Percentiles rank a stretch among this genome's conserved stretches.
phyloP scores from a whole-genome alignment of 805 yeast species.

The Lachancea nothofagi region DNA sequence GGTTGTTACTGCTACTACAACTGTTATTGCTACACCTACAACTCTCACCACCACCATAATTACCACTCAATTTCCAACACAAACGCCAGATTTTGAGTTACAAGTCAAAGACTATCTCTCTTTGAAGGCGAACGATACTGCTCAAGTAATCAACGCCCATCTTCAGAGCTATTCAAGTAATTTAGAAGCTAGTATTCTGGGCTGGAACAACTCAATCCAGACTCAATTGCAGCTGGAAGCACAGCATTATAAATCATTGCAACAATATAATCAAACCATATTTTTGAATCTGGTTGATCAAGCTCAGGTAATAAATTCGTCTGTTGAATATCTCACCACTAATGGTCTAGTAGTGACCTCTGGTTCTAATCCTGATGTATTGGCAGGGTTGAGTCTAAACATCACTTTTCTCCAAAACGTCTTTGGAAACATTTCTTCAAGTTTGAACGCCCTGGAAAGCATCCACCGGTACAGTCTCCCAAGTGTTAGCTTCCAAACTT shows the following conservation, averaged over 20 bases:
- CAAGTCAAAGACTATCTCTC: background rate
- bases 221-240: background rate
- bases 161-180: conserved; percentile 6
- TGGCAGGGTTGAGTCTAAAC: conserved; percentile 11
- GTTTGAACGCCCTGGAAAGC: background rate
- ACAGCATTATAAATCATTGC: conserved; percentile 5
- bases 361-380: background rate
- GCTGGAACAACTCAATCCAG: conserved; percentile 6
- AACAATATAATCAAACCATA: conserved; percentile 12
- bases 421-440: conserved; percentile 11
- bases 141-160: background rate
- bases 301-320: conserved; percentile 14
- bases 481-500: background rate
- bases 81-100: background rate
- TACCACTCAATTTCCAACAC: conserved; percentile 6
- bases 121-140: conserved; percentile 7
- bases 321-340: conserved; percentile 11
- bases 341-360: conserved; percentile 12
- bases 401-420: conserved; percentile 13
- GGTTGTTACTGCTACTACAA: background rate
- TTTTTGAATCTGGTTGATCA: conserved; percentile 10
- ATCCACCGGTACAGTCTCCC: background rate
- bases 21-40: background rate
- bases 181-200: conserved; percentile 7
- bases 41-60: background rate